These are phyloP conservation scores for Tuber brumale DNA, from an alignment of 495 filamentous ascomycete species.

Conservation along the genomic window DNA sequence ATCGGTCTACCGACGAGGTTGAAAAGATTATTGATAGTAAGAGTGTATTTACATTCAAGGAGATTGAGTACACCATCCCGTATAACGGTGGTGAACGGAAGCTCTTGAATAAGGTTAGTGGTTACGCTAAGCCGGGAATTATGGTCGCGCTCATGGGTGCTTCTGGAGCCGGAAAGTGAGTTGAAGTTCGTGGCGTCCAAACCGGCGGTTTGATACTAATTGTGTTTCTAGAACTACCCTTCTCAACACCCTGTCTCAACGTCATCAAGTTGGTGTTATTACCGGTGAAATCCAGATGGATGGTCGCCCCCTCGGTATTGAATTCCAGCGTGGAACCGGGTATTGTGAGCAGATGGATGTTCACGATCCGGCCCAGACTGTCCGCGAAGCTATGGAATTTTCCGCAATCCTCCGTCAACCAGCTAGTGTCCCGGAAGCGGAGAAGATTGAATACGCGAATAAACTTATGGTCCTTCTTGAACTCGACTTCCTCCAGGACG, in stretches of 20 bases:
- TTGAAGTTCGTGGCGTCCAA: slow-evolving; percentile 71
- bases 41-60: slow-evolving; percentile 63
- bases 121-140: slow-evolving; percentile 69
- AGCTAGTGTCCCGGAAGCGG: slow-evolving; percentile 49
- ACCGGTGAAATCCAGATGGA: slow-evolving; percentile 72
- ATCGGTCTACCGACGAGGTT: slow-evolving; percentile 29
- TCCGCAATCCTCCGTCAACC: slow-evolving; percentile 60
- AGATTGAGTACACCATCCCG: slow-evolving; percentile 66
- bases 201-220: slow-evolving; percentile 33
- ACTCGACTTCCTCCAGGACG: slow-evolving; percentile 53
- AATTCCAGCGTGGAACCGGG: slow-evolving; percentile 75
- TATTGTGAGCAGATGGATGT: slow-evolving; percentile 86
- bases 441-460: slow-evolving; percentile 58
- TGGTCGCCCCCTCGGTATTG: slow-evolving; percentile 57
- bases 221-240: slow-evolving; percentile 66
- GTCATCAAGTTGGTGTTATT: slow-evolving; percentile 65
- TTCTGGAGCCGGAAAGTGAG: slow-evolving; percentile 79
- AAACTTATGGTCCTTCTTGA: slow-evolving; percentile 58
- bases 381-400: slow-evolving; percentile 62
- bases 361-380: slow-evolving; percentile 61
- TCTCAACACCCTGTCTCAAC: slow-evolving; percentile 66
- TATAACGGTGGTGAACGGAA: slow-evolving; percentile 63
- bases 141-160: slow-evolving; percentile 77
- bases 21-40: slow-evolving; percentile 45
- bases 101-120: slow-evolving; percentile 61